Evolutionary conservation across 73 alveolate species (phyloP), one percentile per base, ranked within the genome.

Genomic region (Symbiodinium natans): DNA sequence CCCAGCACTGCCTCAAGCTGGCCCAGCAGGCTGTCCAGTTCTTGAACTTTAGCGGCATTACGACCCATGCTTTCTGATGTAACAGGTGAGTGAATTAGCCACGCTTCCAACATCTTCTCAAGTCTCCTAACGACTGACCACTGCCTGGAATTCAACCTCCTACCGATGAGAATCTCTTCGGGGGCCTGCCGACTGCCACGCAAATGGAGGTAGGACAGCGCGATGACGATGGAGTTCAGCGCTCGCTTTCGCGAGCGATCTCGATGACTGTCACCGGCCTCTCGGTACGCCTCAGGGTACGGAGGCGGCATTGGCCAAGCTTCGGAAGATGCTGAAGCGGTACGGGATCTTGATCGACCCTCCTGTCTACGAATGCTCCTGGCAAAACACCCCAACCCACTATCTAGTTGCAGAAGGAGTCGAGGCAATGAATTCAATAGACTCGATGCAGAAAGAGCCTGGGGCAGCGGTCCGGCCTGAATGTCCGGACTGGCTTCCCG

Each of bases 381-480:
- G 36, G 93, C 93, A 85, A 85, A 85, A 85, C 2, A 25, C 9
- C 93, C 93, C 54, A 85, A 25, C 5, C 40, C 46, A 85, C 52
- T 46, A 41, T 34, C 17, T 3, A 41, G 9, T 2, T 43, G 43
- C 9, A 85, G 34, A 11, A 85, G 36, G 25, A 15, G 52, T 2
- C 93, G 5, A 31, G 68, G 38, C 36, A 85, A 29, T 6, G 48
- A n/a, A 27, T 85, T n/a, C 52, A 41, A 41, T 23, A 85, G 31
- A 7, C 6, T 0, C 9, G 56, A 9, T 31, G 82, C 93, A 0
- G 68, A 15, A 46, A 46, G 40, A 25, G 17, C 40, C 34, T 19
- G 5, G 3, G 93, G 68, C 21, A 7, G 15, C 13, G 93, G 46
- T 13, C 82, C 93, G 39, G 93, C 54, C 13, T n/a, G 48, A 5